These are phyloP conservation scores for Fusarium nelsonii DNA, from an alignment of 2,329 filamentous ascomycete genomes.

Conservation along the genomic window DNA sequence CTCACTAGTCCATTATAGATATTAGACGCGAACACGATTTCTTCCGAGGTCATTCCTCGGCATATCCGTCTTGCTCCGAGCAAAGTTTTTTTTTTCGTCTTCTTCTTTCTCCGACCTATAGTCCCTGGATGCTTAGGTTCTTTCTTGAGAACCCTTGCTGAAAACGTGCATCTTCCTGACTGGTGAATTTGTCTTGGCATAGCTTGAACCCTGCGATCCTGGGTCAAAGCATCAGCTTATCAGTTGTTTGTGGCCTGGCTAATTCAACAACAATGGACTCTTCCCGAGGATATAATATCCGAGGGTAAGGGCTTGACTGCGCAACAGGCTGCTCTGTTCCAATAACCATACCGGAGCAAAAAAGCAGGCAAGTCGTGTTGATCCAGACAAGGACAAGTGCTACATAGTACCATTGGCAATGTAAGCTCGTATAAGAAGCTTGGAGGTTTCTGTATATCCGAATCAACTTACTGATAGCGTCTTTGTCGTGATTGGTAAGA, in stretches of 20 bases:
- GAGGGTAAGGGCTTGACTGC: neutral
- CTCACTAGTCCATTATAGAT: constrained; percentile 13
- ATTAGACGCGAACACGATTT: constrained; percentile 29
- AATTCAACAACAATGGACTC: neutral
- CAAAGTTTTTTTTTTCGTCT: neutral
- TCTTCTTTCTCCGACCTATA: neutral
- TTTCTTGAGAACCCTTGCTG: constrained; percentile 10
- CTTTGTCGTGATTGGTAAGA: constrained; percentile 12
- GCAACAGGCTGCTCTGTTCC: neutral
- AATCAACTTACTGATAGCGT: neutral
- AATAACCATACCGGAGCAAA: neutral
- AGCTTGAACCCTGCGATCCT: constrained; percentile 14
- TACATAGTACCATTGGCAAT: neutral
- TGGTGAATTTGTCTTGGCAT: constrained; percentile 21
- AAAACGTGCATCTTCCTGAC: constrained; percentile 34
- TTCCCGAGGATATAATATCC: neutral
- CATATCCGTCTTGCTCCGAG: constrained; percentile 33
- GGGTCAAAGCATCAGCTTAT: constrained; percentile 1
- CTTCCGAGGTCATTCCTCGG: constrained; percentile 34
- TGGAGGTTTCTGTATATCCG: constrained; percentile 12
- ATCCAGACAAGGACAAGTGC: neutral
- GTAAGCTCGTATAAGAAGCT: neutral
- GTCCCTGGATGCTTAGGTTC: constrained; percentile 16
- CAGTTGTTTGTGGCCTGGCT: neutral
- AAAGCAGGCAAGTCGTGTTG: neutral